phyloP scores from a whole-genome alignment of 2,329 filamentous ascomycete genomes.

The Penicillium fuscoglaucum region DNA sequence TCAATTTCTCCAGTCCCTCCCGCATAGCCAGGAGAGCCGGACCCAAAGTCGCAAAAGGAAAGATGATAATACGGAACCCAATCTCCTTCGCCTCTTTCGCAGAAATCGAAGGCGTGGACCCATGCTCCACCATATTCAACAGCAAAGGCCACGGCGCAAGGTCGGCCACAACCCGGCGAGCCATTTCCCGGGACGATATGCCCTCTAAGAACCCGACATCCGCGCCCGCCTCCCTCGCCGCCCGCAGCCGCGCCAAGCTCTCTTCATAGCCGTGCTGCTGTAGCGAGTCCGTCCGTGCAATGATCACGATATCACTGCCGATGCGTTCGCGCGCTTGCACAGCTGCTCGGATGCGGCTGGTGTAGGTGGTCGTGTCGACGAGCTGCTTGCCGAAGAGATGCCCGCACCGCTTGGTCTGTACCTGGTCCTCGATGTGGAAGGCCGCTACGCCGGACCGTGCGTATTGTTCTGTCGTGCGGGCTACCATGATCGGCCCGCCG shows the following conservation, averaged over 20 bases:
- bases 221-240: constrained; percentile 42
- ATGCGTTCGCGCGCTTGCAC: constrained; percentile 36
- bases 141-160: constrained; percentile 43
- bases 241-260: constrained; percentile 39
- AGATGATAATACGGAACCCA: constrained; percentile 48
- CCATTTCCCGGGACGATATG: constrained; percentile 41
- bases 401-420: constrained; percentile 47
- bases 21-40: constrained; percentile 41
- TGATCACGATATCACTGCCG: constrained; percentile 46
- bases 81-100: constrained; percentile 41
- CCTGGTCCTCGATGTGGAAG: constrained; percentile 60
- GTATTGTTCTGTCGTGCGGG: constrained; percentile 53
- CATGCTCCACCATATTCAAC: constrained; percentile 49
- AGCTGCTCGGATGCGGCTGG: constrained; percentile 41
- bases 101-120: constrained; percentile 42
- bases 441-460: constrained; percentile 56
- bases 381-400: constrained; percentile 44
- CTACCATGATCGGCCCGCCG: constrained; percentile 52
- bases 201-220: constrained; percentile 48
- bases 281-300: constrained; percentile 46
- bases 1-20: constrained; percentile 40
- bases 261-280: constrained; percentile 43
- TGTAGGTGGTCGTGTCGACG: constrained; percentile 37
- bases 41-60: constrained; percentile 42
- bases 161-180: constrained; percentile 36